phyloP scores from a whole-genome alignment of 805 yeast species.

The Myxozyma melibiosi region DNA sequence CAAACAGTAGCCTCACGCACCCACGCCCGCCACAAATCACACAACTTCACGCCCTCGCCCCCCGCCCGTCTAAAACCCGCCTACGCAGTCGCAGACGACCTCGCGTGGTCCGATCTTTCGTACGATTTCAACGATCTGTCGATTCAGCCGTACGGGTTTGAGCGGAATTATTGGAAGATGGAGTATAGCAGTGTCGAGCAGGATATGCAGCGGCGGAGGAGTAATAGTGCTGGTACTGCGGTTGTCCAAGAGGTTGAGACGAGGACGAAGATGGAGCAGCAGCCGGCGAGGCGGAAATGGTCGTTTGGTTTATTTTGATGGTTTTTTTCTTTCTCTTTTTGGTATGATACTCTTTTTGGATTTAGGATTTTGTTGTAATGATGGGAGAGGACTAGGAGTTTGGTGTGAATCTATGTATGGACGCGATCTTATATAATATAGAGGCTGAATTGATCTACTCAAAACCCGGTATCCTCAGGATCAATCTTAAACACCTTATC shows the following conservation, averaged over 20 bases:
- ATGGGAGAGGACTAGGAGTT: too few species aligned
- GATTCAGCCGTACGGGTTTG: conserved; percentile 3
- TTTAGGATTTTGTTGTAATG: too few species aligned
- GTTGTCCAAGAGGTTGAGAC: too few species aligned
- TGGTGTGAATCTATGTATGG: not conserved
- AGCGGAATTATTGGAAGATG: not conserved
- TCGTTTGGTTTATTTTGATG: too few species aligned
- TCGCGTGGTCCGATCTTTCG: conserved; percentile 1
- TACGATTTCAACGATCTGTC: conserved; percentile 7
- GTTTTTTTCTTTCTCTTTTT: too few species aligned
- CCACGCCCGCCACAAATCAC: not conserved
- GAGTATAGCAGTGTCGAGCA: not conserved
- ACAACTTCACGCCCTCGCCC: not conserved
- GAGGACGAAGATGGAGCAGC: too few species aligned
- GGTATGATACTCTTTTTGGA: too few species aligned
- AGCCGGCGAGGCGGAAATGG: too few species aligned
- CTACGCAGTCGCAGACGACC: not conserved
- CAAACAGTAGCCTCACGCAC: too few species aligned
- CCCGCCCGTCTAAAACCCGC: not conserved
- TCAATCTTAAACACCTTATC: conserved; percentile 57
- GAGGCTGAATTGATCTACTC: too few species aligned
- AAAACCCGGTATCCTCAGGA: conserved; percentile 2
- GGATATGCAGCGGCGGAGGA: not conserved
- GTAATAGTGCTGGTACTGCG: too few species aligned
- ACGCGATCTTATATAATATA: too few species aligned